Evolutionary conservation across 805 yeast genomes (phyloP).

Genomic region (Pichia scutulata): DNA sequence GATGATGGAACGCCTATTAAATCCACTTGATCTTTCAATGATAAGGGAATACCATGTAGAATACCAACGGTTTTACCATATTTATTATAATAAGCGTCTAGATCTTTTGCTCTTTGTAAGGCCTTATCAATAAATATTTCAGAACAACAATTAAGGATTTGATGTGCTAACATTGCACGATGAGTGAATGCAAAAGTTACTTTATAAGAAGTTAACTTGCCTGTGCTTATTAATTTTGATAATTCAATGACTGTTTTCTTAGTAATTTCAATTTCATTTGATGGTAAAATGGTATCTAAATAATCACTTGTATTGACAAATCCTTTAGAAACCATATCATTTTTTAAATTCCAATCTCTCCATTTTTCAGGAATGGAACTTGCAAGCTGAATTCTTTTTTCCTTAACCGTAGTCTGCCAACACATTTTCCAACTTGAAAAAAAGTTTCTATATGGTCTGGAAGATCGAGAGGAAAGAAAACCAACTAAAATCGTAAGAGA

Average conservation of each 20-base stretch:
- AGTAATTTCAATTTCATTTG: conserved; percentile 8
- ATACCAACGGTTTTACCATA: conserved; percentile 50
- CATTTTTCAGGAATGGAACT: not conserved
- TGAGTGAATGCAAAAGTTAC: conserved; percentile 50
- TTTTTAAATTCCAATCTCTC: not conserved
- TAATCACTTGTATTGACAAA: conserved; percentile 33
- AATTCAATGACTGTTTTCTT: not conserved
- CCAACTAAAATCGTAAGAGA: not conserved
- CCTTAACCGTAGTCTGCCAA: no score
- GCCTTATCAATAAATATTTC: conserved; percentile 53
- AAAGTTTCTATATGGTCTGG: no score
- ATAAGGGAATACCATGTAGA: conserved; percentile 55
- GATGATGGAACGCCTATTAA: conserved; percentile 29
- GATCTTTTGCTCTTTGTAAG: conserved; percentile 38
- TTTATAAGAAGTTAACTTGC: conserved; percentile 26
- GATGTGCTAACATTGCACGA: conserved; percentile 51
- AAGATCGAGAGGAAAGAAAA: no score
- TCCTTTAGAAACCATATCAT: conserved; percentile 26
- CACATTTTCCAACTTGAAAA: no score
- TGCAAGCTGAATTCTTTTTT: not conserved
- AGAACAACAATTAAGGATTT: conserved; percentile 34
- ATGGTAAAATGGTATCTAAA: conserved; percentile 10
- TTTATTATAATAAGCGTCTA: not conserved
- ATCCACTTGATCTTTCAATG: conserved; percentile 37
- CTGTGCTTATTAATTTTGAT: not conserved